A percentile compares a stretch with the other conserved stretches of the same genome.
These are phyloP conservation scores for Houttuynia cordata DNA, from an alignment of 164 flowering plant genomes.

Conservation along the genomic window DNA sequence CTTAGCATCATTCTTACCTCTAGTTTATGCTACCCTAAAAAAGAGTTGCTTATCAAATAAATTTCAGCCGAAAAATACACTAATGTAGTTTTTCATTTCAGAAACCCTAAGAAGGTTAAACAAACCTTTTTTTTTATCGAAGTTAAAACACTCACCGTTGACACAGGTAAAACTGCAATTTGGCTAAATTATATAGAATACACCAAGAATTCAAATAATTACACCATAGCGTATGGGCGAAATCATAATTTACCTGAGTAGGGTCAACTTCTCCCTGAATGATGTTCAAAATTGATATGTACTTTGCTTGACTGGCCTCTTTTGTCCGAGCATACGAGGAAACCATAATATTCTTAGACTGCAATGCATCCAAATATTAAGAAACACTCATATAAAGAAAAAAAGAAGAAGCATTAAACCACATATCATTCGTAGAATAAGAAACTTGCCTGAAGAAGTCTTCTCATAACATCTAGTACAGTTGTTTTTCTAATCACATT, in stretches of 20 bases:
- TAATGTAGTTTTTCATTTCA: no score
- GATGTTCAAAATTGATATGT: constrained; percentile 94
- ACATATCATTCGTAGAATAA: constrained; percentile 1
- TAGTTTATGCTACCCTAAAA: no score
- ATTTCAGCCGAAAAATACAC: no score
- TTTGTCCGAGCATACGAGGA: constrained; percentile 96
- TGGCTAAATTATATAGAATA: no score
- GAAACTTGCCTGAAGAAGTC: constrained; percentile 85
- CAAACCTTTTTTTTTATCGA: no score
- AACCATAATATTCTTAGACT: constrained; percentile 98
- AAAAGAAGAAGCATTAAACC: background rate
- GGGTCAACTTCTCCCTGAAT: constrained; percentile 99
- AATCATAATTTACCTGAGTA: constrained; percentile 59
- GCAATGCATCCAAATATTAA: constrained; percentile 27
- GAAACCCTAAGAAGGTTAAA: no score
- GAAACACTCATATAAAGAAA: background rate
- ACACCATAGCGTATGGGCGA: no score
- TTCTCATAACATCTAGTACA: constrained; percentile 99
- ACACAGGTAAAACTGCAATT: no score
- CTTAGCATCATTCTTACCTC: no score
- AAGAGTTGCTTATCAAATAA: no score
- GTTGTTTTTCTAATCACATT: constrained; percentile 97
- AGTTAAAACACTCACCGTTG: no score
- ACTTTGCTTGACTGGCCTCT: constrained; percentile 98
- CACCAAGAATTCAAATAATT: background rate